These are phyloP conservation scores for Clonostachys solani DNA, from an alignment of 2,329 filamentous ascomycete species.

Conservation along the genomic window DNA sequence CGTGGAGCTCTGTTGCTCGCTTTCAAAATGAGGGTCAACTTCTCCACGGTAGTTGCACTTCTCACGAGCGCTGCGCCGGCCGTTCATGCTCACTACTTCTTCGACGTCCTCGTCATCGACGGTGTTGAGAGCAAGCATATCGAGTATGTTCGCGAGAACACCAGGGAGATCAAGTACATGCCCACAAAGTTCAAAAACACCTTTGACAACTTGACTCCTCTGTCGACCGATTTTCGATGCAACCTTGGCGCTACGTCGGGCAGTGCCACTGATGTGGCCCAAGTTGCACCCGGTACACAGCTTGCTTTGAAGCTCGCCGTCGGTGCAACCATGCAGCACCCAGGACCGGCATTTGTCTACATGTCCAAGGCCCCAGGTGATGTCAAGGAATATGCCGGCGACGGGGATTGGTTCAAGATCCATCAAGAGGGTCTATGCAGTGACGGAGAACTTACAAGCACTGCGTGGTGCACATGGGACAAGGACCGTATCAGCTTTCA, in stretches of 20 bases:
- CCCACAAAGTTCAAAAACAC: conserved; percentile 12
- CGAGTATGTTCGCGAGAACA: conserved; percentile 40
- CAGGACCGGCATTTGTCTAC: conserved; percentile 24
- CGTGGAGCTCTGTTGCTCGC: no score
- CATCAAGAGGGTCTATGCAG: conserved; percentile 12
- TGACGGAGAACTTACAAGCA: conserved; percentile 7
- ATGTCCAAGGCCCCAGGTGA: conserved; percentile 17
- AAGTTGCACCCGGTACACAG: conserved; percentile 23
- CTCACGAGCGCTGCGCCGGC: conserved; percentile 4
- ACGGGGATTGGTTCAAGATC: conserved; percentile 23
- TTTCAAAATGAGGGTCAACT: no score
- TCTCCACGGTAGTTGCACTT: not conserved
- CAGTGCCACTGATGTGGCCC: conserved; percentile 17
- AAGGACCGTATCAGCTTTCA: conserved; percentile 11
- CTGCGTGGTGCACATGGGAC: conserved; percentile 11
- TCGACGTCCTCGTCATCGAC: conserved; percentile 15
- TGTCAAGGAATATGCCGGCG: conserved; percentile 15
- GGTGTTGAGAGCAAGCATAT: conserved; percentile 36
- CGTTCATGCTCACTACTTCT: conserved; percentile 16
- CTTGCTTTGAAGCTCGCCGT: conserved; percentile 27
- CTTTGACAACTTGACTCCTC: conserved; percentile 24
- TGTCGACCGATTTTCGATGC: conserved; percentile 19
- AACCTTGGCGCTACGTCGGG: conserved; percentile 22
- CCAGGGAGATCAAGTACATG: conserved; percentile 12
- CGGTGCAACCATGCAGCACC: conserved; percentile 22